Evolutionary conservation across 768 basidiomycete species (phyloP), one percentile per base, ranked within the genome.

Genomic region (Tephrocybe sp.): DNA sequence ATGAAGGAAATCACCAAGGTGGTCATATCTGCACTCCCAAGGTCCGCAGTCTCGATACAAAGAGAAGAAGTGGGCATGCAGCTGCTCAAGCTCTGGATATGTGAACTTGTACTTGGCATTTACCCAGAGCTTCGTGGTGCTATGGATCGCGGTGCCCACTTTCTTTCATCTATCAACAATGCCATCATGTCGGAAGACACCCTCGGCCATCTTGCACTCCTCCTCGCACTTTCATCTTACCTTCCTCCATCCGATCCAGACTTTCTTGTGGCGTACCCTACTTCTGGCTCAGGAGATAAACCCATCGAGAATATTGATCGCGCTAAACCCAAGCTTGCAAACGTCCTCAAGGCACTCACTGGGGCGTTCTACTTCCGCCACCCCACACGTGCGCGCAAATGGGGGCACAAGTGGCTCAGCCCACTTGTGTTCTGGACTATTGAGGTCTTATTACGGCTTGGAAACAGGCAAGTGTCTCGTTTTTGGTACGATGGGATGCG

Each of bases 1-100:
- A 31, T 45, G 30, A 35, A 40, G 27, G 36, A 46, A 26, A n/a
- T 38, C 19, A 41, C 22, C 3, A 36, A 46, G 44, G 24, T 5
- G 5, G 44, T 35, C 0, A 32, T 52, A 9, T 37, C 45, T 16
- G 22, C 39, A 13, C 21, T 48, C 27, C 32, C 41, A 13, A 13
- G 30, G 11, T 59, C 16, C 37, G 61, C 54, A 21, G 47, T 54
- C 7, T 58, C 46, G 55, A 59, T 36, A 28, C 47, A 41, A 55
- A 60, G 26, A 46, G 49, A 60, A 11, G 64, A 68, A 32, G 53
- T 67, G 18, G 65, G 60, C 1, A 56, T 53, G 35, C 65, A 67
- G 44, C 55, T 68, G 26, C 53, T 67, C 40, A 64, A 63, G 28
- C 53, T 65, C 24, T 67, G 64, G 63, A 62, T 67, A 24, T 64